Conservation (phyloP, 768 basidiomycete genomes). For the Mycena capillaripes region DNA sequence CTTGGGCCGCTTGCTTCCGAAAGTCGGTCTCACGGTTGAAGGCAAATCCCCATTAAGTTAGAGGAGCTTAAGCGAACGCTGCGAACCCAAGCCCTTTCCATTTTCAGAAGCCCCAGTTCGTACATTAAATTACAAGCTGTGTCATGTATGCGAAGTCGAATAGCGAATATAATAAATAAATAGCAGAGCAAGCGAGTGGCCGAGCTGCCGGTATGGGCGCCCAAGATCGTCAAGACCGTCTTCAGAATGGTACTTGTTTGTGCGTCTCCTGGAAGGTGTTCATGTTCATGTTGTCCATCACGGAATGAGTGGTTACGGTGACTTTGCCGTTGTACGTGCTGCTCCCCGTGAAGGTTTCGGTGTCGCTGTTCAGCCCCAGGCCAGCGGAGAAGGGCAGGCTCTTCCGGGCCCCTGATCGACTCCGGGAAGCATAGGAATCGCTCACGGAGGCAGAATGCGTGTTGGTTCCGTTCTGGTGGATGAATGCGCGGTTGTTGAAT, state of each 20-base stretch:
- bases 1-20: too few species aligned
- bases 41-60: too few species aligned
- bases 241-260: slow-evolving; percentile 4
- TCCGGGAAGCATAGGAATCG: slow-evolving; percentile 19
- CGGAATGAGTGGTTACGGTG: slow-evolving; percentile 32
- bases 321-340: slow-evolving; percentile 31
- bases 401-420: slow-evolving; percentile 1
- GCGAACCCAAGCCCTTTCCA: too few species aligned
- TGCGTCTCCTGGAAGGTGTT: not conserved
- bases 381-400: slow-evolving; percentile 34
- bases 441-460: slow-evolving; percentile 19
- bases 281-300: slow-evolving; percentile 11
- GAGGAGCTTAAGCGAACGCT: too few species aligned
- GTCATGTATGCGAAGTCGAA: not conserved
- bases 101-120: too few species aligned
- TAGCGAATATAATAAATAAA: slow-evolving; percentile 17
- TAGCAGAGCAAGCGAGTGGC: slow-evolving; percentile 11
- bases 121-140: not conserved
- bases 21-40: too few species aligned
- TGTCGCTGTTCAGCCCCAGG: slow-evolving; percentile 23
- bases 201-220: not conserved
- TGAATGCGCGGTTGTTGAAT: slow-evolving; percentile 33
- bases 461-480: slow-evolving; percentile 16
- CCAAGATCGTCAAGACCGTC: not conserved
- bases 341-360: slow-evolving; percentile 21